phyloP scores from a whole-genome alignment of 306 rosid genomes.

The Amphicarpaea edgeworthii region DNA sequence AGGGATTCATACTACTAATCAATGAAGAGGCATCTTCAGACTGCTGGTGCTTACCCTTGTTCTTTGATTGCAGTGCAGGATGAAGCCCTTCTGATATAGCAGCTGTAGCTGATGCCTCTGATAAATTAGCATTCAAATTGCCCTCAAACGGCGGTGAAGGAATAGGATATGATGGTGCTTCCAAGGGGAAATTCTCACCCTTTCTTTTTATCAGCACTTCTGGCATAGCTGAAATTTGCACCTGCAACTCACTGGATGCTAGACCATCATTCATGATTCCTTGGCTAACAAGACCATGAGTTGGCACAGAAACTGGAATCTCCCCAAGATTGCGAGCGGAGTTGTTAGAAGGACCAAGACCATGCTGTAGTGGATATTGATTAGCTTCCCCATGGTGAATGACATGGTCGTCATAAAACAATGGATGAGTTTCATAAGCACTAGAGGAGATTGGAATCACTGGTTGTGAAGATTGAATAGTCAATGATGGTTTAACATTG shows the following conservation, averaged over 20 bases:
- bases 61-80: constrained; percentile 53
- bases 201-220: constrained; percentile 51
- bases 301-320: constrained; percentile 53
- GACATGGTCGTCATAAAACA: constrained; percentile 54
- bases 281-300: constrained; percentile 53
- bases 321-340: constrained; percentile 50
- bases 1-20: constrained; percentile 52
- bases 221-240: constrained; percentile 55
- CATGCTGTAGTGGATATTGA: constrained; percentile 61
- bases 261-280: constrained; percentile 53
- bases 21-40: constrained; percentile 57
- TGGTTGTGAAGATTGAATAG: constrained; percentile 59
- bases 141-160: constrained; percentile 52
- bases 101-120: constrained; percentile 54
- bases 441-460: constrained; percentile 55
- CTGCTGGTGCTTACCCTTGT: constrained; percentile 63
- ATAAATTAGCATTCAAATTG: constrained; percentile 46
- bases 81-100: constrained; percentile 52
- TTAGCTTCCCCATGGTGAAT: constrained; percentile 56
- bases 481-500: constrained; percentile 54
- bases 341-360: constrained; percentile 52
- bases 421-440: constrained; percentile 59
- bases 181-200: constrained; percentile 56
- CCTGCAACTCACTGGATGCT: constrained; percentile 50
- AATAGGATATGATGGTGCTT: constrained; percentile 49